phyloP scores from a whole-genome alignment of 108 stramenopile genomes.

The Tribonema minus region DNA sequence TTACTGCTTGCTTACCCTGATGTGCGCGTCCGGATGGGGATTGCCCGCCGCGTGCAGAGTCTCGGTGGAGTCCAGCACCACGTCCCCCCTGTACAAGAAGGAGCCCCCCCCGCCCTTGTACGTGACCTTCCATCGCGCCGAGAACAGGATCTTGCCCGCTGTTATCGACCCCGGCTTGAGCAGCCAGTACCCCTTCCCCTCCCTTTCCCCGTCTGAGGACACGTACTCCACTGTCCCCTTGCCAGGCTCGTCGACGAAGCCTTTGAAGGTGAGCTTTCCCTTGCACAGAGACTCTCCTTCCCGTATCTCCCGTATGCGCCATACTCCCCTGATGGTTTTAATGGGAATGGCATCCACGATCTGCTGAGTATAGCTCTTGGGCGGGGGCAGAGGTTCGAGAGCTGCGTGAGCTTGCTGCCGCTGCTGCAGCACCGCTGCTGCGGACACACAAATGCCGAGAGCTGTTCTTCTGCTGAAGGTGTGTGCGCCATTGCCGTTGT shows the following conservation, averaged over 20 bases:
- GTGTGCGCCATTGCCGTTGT: too few species aligned
- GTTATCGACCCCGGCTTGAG: neutral
- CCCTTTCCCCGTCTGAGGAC: neutral
- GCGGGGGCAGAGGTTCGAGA: neutral
- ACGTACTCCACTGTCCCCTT: neutral
- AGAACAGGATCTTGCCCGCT: neutral
- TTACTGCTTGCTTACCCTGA: too few species aligned
- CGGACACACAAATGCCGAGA: too few species aligned
- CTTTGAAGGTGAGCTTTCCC: neutral
- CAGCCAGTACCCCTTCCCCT: neutral
- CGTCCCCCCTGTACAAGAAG: neutral
- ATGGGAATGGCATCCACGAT: neutral
- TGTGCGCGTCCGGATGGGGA: neutral
- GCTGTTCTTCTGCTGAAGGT: too few species aligned
- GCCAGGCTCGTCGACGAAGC: neutral
- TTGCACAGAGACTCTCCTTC: neutral
- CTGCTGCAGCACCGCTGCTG: too few species aligned
- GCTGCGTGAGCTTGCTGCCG: too few species aligned
- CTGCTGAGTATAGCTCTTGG: neutral
- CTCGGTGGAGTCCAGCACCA: neutral
- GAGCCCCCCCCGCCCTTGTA: neutral
- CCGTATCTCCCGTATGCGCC: neutral
- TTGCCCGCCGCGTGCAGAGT: neutral
- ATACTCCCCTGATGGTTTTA: neutral
- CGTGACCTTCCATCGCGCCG: neutral